Percentiles rank a stretch among this genome's conserved stretches.
Conservation (phyloP, 805 yeast genomes). For the Yarrowia divulgata region DNA sequence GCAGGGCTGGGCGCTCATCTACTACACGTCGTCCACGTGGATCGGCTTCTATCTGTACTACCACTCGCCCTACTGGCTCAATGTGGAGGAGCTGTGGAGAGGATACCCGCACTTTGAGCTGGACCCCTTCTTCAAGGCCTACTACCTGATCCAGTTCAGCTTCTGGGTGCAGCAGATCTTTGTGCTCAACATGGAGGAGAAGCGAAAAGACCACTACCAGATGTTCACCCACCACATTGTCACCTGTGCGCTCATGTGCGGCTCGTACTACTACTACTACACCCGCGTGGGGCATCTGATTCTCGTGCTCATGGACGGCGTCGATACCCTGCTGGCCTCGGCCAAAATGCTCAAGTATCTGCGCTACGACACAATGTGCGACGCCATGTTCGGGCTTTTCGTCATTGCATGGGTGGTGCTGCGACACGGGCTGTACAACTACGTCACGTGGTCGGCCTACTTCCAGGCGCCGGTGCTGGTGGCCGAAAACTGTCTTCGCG, state of each 20-base stretch:
- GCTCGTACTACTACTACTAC: conserved; percentile 76
- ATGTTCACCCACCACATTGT: conserved; percentile 91
- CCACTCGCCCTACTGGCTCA: conserved; percentile 64
- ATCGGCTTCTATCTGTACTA: conserved; percentile 66
- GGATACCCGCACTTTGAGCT: conserved; percentile 79
- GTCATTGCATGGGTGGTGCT: conserved; percentile 71
- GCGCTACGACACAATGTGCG: conserved; percentile 67
- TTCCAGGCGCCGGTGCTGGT: conserved; percentile 56
- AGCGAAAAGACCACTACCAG: conserved; percentile 81
- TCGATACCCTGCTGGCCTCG: conserved; percentile 70
- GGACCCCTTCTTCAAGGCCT: conserved; percentile 62
- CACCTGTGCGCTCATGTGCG: conserved; percentile 69
- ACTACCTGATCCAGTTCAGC: conserved; percentile 75
- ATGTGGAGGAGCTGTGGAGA: conserved; percentile 64
- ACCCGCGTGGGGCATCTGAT: conserved; percentile 81
- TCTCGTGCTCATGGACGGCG: conserved; percentile 80
- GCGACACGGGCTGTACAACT: conserved; percentile 78
- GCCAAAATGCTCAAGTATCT: conserved; percentile 83
- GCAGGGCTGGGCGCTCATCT: conserved; percentile 79
- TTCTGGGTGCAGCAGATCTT: conserved; percentile 83
- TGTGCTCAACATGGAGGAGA: conserved; percentile 77
- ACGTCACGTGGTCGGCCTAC: conserved; percentile 66
- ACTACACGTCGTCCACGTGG: conserved; percentile 62
- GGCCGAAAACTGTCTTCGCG: conserved; percentile 44
- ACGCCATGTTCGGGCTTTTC: conserved; percentile 70